Evolutionary conservation across 106 monocot species (phyloP).

Genomic region (Dendrobium officinale): DNA sequence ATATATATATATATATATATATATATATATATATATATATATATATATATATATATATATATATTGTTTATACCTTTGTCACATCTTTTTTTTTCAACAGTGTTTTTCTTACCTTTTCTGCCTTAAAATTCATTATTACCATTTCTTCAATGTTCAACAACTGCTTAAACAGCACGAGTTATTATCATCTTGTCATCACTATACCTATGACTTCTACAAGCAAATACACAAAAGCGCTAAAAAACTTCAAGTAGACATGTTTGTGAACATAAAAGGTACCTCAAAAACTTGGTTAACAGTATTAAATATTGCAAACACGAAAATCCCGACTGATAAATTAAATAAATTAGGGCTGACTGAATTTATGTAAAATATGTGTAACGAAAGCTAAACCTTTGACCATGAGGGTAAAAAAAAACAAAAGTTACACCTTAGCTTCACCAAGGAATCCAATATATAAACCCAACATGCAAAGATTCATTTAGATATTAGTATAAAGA

Average conservation of each 20-base stretch:
- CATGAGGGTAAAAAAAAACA: background rate
- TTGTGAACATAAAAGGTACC: background rate
- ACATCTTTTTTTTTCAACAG: background rate
- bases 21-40: no score
- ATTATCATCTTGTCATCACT: background rate
- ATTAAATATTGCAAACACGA: background rate
- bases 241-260: background rate
- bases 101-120: background rate
- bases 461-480: background rate
- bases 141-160: background rate
- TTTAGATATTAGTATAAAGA: background rate
- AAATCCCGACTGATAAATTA: background rate
- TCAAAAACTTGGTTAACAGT: background rate
- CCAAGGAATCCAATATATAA: background rate
- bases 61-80: background rate
- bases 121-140: background rate
- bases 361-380: background rate
- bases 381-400: background rate
- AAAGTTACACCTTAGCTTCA: background rate
- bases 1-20: background rate
- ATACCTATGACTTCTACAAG: background rate
- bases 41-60: background rate
- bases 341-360: background rate
- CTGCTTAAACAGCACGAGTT: background rate
- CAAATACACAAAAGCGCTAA: background rate